These are phyloP conservation scores for Microcyclospora pomicola DNA, from an alignment of 2,329 filamentous ascomycete genomes.

Conservation along the genomic window DNA sequence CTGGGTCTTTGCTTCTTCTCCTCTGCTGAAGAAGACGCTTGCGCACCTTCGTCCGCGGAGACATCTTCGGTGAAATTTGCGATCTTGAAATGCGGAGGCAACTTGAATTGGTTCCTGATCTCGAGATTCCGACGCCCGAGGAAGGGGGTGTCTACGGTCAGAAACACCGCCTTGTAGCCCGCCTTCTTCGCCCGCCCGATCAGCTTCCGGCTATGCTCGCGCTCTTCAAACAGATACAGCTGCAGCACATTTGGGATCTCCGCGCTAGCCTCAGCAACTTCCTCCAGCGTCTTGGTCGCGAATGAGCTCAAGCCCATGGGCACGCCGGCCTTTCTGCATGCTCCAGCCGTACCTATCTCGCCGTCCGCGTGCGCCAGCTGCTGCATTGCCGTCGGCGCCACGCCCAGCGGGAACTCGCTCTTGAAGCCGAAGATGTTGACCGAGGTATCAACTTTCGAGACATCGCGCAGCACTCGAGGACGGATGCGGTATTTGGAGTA, in stretches of 20 bases:
- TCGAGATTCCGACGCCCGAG: constrained; percentile 42
- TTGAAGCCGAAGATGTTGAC: constrained; percentile 33
- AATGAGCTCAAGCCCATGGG: constrained; percentile 38
- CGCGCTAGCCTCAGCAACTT: constrained; percentile 32
- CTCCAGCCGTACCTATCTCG: constrained; percentile 37
- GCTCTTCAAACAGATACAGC: constrained; percentile 40
- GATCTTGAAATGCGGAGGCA: constrained; percentile 23
- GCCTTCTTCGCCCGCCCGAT: constrained; percentile 23
- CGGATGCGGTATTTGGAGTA: constrained; percentile 34
- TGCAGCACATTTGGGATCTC: constrained; percentile 40
- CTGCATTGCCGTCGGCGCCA: constrained; percentile 42
- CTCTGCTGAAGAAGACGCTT: constrained; percentile 2
- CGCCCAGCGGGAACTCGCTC: constrained; percentile 37
- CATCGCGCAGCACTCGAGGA: constrained; percentile 27
- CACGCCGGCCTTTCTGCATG: constrained; percentile 31
- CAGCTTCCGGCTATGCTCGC: constrained; percentile 33
- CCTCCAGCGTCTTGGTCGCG: constrained; percentile 37
- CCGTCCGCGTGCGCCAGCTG: constrained; percentile 39
- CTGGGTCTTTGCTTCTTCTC: constrained; percentile 6
- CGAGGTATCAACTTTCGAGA: constrained; percentile 27
- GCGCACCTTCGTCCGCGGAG: constrained; percentile 8
- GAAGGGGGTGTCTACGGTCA: constrained; percentile 43
- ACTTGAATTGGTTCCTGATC: constrained; percentile 39
- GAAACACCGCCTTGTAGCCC: constrained; percentile 42
- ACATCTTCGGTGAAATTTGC: constrained; percentile 21